Conservation (phyloP, 768 basidiomycete species). For the Chalciporus chontae region DNA sequence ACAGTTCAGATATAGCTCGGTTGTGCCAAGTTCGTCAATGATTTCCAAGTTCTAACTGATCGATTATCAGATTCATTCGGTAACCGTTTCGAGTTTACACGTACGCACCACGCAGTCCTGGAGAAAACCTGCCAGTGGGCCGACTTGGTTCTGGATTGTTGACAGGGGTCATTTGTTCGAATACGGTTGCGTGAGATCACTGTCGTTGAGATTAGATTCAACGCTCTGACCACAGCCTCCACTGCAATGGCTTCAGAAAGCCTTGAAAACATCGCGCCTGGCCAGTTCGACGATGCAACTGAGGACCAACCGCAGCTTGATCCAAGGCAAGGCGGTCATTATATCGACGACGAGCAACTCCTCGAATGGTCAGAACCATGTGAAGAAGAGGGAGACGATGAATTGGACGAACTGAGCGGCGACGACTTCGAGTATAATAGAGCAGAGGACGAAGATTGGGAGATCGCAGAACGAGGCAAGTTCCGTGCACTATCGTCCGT, state of each 20-base stretch:
- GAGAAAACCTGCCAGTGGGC: too few relatives aligned
- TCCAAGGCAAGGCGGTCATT: constrained; percentile 32
- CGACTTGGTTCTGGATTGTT: too few relatives aligned
- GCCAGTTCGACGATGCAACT: constrained; percentile 63
- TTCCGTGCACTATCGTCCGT: background rate
- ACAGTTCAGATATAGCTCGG: background rate
- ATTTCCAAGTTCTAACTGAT: background rate
- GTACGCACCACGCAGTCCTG: too few relatives aligned
- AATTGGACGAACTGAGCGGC: constrained; percentile 36
- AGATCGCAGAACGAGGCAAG: constrained; percentile 77
- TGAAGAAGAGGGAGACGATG: constrained; percentile 22
- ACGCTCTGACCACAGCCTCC: background rate
- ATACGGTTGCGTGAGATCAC: constrained; percentile 1
- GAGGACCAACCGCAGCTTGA: constrained; percentile 26
- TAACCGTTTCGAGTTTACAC: background rate
- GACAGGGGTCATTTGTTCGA: constrained; percentile 13
- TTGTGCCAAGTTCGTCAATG: too few relatives aligned
- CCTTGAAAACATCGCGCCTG: constrained; percentile 35
- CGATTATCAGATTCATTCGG: background rate
- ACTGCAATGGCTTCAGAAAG: constrained; percentile 19
- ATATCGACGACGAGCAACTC: constrained; percentile 41
- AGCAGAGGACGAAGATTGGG: constrained; percentile 88
- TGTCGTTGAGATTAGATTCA: background rate
- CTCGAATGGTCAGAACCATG: constrained; percentile 29
- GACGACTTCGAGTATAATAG: constrained; percentile 54